A percentile compares a stretch with the other conserved stretches of the same genome.
These are phyloP conservation scores for Cairneyella variabilis DNA, from an alignment of 495 filamentous ascomycete species.

Conservation along the genomic window DNA sequence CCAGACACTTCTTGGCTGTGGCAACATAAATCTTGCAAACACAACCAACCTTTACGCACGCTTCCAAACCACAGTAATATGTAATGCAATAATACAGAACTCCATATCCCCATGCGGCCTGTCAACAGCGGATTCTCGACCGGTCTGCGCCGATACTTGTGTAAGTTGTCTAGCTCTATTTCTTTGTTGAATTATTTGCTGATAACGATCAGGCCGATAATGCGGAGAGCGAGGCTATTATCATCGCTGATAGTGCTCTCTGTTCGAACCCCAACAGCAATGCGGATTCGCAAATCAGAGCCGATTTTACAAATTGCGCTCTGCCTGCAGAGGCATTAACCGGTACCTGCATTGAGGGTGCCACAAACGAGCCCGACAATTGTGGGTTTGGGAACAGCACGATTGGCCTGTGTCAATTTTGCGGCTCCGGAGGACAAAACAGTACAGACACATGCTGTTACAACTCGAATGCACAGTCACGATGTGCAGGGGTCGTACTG, in stretches of 20 bases:
- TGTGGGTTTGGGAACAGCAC: constrained; percentile 85
- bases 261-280: constrained; percentile 62
- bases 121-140: constrained; percentile 56
- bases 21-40: constrained; percentile 70
- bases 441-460: constrained; percentile 94
- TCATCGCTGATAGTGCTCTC: constrained; percentile 67
- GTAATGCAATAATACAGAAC: constrained; percentile 92
- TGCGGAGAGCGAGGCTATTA: constrained; percentile 82
- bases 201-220: constrained; percentile 58
- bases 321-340: constrained; percentile 74
- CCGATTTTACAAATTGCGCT: constrained; percentile 89
- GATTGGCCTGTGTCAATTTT: constrained; percentile 83
- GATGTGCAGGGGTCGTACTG: constrained; percentile 69
- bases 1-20: constrained; percentile 74
- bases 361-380: constrained; percentile 76
- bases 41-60: constrained; percentile 86
- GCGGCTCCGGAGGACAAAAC: constrained; percentile 75
- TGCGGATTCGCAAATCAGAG: constrained; percentile 74
- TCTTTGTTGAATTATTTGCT: constrained; percentile 25
- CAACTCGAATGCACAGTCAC: constrained; percentile 64
- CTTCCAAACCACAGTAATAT: constrained; percentile 88
- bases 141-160: constrained; percentile 89
- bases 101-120: constrained; percentile 71
- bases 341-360: constrained; percentile 68
- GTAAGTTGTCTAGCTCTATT: constrained; percentile 42